Evolutionary conservation across 257 asterid genomes (phyloP).

Genomic region (Fraxinus anomala): DNA sequence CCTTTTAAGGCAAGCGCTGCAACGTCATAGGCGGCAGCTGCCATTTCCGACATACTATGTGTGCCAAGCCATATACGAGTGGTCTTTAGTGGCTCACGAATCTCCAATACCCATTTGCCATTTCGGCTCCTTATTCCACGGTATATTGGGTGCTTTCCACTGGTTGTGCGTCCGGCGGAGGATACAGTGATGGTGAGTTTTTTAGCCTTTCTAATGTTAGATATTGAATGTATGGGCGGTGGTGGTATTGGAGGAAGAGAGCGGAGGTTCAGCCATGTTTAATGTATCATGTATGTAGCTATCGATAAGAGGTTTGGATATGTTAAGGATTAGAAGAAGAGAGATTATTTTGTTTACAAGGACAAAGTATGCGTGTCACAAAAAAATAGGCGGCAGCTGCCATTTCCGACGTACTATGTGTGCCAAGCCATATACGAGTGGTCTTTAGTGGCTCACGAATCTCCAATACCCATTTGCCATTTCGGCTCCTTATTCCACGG

Average conservation of each 20-base stretch:
- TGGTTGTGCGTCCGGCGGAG: not conserved
- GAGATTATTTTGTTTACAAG: not conserved
- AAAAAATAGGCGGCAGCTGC: conserved; percentile 42
- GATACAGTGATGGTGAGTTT: conserved; percentile 13
- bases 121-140: conserved; percentile 58
- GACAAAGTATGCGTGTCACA: not conserved
- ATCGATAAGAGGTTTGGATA: not conserved
- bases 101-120: conserved; percentile 57
- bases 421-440: conserved; percentile 49
- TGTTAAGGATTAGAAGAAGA: not conserved
- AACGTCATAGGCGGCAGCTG: conserved; percentile 47
- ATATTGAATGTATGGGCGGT: conserved; percentile 29
- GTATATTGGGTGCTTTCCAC: conserved; percentile 44
- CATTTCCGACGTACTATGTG: conserved; percentile 47
- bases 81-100: conserved; percentile 47
- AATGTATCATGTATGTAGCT: not conserved
- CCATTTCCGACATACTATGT: conserved; percentile 47
- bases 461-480: conserved; percentile 58
- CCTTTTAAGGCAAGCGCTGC: conserved; percentile 49
- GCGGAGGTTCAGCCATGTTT: conserved; percentile 28
- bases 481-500: conserved; percentile 55
- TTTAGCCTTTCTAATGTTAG: conserved; percentile 33
- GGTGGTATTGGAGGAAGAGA: conserved; percentile 10
- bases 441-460: conserved; percentile 50
- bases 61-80: conserved; percentile 53